These are phyloP conservation scores for Bothia castanella DNA, from an alignment of 1,284 basidiomycete genomes.

Conservation along the genomic window DNA sequence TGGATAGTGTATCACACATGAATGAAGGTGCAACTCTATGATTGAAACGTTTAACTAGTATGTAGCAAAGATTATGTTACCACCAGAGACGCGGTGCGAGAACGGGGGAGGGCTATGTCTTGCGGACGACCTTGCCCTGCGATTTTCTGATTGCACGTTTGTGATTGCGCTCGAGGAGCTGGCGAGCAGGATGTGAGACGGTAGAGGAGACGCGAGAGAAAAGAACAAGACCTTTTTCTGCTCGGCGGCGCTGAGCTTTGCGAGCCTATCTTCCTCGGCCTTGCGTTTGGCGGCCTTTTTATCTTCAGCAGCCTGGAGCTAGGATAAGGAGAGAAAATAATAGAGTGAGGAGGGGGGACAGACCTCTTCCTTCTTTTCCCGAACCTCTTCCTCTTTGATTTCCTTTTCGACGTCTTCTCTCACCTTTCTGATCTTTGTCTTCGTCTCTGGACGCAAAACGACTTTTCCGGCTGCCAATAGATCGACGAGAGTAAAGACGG, in stretches of 20 bases:
- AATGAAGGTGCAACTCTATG: slow-evolving; percentile 11
- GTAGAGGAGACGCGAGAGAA: neutral
- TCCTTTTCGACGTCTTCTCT: slow-evolving; percentile 68
- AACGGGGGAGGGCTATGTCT: slow-evolving; percentile 19
- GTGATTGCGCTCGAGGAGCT: slow-evolving; percentile 72
- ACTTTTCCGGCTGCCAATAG: slow-evolving; percentile 47
- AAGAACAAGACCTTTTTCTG: slow-evolving; percentile 65
- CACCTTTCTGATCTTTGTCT: slow-evolving; percentile 65
- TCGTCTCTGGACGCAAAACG: slow-evolving; percentile 75
- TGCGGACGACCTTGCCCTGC: slow-evolving; percentile 55
- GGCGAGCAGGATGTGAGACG: slow-evolving; percentile 1
- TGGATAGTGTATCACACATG: slow-evolving; percentile 17
- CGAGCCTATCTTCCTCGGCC: slow-evolving; percentile 67
- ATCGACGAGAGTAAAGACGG: slow-evolving; percentile 74
- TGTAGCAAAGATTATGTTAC: slow-evolving; percentile 3
- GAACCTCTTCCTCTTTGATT: slow-evolving; percentile 63
- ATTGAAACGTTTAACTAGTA: slow-evolving; percentile 6
- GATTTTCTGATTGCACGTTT: slow-evolving; percentile 66
- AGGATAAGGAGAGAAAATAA: neutral
- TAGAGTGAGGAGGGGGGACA: slow-evolving; percentile 9
- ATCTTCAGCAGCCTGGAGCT: slow-evolving; percentile 51
- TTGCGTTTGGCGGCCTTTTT: slow-evolving; percentile 71
- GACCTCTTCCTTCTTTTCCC: slow-evolving; percentile 70
- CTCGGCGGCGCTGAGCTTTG: slow-evolving; percentile 73
- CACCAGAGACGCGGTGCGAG: neutral